Evolutionary conservation across 2,329 filamentous ascomycete genomes (phyloP).

Genomic region (Curvularia spicifera): DNA sequence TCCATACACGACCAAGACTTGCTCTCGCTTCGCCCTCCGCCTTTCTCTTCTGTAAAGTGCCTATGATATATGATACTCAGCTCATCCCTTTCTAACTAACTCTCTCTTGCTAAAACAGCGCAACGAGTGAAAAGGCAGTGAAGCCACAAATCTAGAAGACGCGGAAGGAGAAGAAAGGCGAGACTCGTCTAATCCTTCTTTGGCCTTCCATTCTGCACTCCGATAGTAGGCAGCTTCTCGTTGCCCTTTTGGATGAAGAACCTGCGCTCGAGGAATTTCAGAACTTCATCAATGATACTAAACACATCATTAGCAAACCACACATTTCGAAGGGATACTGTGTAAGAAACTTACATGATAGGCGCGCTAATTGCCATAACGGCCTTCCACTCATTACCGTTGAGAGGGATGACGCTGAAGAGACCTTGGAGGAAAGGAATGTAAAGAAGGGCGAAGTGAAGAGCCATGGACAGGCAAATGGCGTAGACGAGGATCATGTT

Average conservation of each 20-base stretch:
- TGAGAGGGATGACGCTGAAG: conserved; percentile 89
- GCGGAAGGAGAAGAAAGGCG: background rate
- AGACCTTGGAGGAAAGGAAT: conserved; percentile 84
- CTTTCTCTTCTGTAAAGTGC: background rate
- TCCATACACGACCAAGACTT: background rate
- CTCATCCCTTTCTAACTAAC: background rate
- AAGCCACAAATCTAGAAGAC: background rate
- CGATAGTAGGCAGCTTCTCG: conserved; percentile 21
- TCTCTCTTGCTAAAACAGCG: background rate
- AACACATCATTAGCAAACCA: conserved; percentile 20
- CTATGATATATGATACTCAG: background rate
- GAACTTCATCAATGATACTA: conserved; percentile 79
- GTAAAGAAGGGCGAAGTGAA: conserved; percentile 95
- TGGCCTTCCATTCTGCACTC: conserved; percentile 33
- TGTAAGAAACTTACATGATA: conserved; percentile 74
- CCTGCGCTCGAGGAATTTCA: conserved; percentile 74
- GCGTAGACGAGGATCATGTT: conserved; percentile 99
- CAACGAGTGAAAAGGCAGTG: background rate
- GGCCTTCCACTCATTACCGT: conserved; percentile 88
- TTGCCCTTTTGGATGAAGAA: conserved; percentile 42
- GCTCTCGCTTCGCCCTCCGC: background rate
- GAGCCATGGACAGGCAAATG: conserved; percentile 87
- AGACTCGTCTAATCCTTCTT: conserved; percentile 38
- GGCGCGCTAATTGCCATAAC: conserved; percentile 87
- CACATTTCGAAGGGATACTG: background rate